These are phyloP conservation scores for Circinella umbellata DNA, from an alignment of 371 early-diverging fungal genomes.

Conservation along the genomic window DNA sequence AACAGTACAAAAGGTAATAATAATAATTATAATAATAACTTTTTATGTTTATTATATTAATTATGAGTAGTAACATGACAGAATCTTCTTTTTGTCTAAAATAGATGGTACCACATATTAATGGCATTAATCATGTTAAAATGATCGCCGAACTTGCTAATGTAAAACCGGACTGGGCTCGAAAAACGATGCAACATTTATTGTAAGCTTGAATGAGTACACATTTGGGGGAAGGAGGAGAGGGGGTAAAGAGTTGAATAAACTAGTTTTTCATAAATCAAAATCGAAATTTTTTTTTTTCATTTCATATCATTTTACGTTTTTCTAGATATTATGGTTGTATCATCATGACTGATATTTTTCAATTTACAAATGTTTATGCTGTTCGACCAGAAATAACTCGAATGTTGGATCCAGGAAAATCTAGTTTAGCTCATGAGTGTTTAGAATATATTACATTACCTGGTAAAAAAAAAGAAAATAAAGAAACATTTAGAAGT, in stretches of 20 bases:
- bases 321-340: conserved; percentile 77
- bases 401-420: conserved; percentile 60
- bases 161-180: conserved; percentile 73
- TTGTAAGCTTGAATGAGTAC: conserved; percentile 48
- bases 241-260: no score
- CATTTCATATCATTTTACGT: background rate
- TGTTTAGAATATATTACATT: conserved; percentile 69
- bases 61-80: no score
- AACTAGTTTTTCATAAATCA: no score
- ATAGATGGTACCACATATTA: conserved; percentile 59
- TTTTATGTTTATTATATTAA: background rate
- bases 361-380: conserved; percentile 88
- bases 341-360: conserved; percentile 84
- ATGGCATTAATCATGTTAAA: conserved; percentile 80
- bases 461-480: conserved; percentile 48
- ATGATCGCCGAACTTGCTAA: conserved; percentile 77
- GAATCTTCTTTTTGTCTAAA: background rate
- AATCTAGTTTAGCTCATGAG: conserved; percentile 64
- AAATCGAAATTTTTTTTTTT: no score
- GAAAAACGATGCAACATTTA: conserved; percentile 82
- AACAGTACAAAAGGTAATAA: conserved; percentile 72
- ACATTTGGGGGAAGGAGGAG: no score
- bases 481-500: background rate
- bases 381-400: conserved; percentile 70
- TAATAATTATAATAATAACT: background rate